These are phyloP conservation scores for Wickerhamiella bombiphila DNA, from an alignment of 805 yeast species.

Conservation along the genomic window DNA sequence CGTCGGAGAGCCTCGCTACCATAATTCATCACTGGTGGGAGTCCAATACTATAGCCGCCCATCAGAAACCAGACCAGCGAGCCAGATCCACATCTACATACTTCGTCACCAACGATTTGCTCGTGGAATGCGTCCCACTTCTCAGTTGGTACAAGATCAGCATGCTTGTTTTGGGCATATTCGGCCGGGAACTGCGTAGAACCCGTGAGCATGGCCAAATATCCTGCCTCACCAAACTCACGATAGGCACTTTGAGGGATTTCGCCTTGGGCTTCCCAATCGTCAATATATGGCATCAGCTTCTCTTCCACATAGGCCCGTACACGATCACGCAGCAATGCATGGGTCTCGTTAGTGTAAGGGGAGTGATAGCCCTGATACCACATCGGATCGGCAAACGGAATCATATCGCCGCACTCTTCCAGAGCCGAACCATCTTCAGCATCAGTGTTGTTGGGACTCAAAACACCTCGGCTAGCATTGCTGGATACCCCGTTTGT, in stretches of 20 bases:
- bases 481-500: constrained; percentile 7
- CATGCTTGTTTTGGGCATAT: constrained; percentile 20
- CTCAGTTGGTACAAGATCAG: constrained; percentile 21
- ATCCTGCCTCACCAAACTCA: constrained; percentile 27
- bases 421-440: constrained; percentile 14
- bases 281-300: constrained; percentile 27
- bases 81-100: constrained; percentile 29
- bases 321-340: constrained; percentile 26
- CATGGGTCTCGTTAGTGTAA: constrained; percentile 28
- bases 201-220: constrained; percentile 25
- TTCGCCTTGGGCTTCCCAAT: constrained; percentile 29
- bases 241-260: constrained; percentile 22
- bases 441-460: constrained; percentile 1
- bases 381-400: constrained; percentile 31
- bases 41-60: constrained; percentile 31
- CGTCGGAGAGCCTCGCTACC: constrained; percentile 21
- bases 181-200: constrained; percentile 22
- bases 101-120: constrained; percentile 26
- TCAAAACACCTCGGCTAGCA: constrained; percentile 1
- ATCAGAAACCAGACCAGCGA: constrained; percentile 29
- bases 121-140: constrained; percentile 29
- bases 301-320: constrained; percentile 28
- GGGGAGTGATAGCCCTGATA: constrained; percentile 30
- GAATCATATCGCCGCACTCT: constrained; percentile 23
- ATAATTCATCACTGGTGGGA: constrained; percentile 28